Evolutionary conservation across 148 eudicot genomes (phyloP).

Genomic region (Salicornia ramosissima): DNA sequence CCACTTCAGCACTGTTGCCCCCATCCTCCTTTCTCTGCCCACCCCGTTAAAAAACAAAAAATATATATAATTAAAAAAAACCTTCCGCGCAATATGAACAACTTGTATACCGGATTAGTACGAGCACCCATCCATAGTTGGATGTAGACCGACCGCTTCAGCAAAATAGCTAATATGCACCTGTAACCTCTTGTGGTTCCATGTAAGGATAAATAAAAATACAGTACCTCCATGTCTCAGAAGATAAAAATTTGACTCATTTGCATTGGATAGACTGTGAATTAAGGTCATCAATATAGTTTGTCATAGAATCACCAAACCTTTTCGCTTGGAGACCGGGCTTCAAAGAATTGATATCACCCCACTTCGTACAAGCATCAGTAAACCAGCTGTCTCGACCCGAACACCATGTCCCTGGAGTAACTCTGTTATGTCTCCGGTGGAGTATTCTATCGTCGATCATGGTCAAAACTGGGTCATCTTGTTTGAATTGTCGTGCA

Average conservation of each 20-base stretch:
- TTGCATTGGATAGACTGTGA: conserved; percentile 65
- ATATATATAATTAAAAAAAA: no score
- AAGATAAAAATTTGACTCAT: conserved; percentile 26
- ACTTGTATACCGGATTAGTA: conserved; percentile 5
- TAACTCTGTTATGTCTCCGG: conserved; percentile 51
- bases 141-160: conserved; percentile 6
- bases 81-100: conserved; percentile 17
- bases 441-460: conserved; percentile 66
- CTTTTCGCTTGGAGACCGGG: conserved; percentile 60
- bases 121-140: conserved; percentile 2
- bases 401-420: conserved; percentile 93
- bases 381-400: conserved; percentile 51
- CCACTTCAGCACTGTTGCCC: no score
- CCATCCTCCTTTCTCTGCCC: no score
- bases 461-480: conserved; percentile 65
- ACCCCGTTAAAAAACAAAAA: no score
- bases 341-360: conserved; percentile 59
- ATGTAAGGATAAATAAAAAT: conserved; percentile 10
- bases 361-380: conserved; percentile 72
- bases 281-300: conserved; percentile 47
- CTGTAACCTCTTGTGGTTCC: not conserved
- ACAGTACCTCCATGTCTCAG: not conserved
- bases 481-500: conserved; percentile 61
- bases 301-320: conserved; percentile 45
- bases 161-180: conserved; percentile 12